Percentiles rank a stretch among this genome's conserved stretches.
Conservation (phyloP, 768 basidiomycete species). For the Dioszegia hungarica region DNA sequence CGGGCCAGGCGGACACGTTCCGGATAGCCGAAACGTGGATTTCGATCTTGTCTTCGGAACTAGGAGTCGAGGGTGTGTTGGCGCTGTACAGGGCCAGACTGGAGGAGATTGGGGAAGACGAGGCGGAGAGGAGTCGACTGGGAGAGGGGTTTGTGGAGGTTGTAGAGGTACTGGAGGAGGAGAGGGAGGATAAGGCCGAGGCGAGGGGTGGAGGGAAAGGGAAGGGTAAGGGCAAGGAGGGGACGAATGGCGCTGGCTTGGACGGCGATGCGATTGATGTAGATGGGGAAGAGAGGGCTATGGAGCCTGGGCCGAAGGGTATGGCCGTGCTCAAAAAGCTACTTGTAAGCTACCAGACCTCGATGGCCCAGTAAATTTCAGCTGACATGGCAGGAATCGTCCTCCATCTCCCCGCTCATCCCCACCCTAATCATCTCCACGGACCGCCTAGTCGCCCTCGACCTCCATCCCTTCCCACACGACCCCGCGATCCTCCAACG, state of each 20-base stretch:
- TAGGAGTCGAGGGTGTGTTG: neutral
- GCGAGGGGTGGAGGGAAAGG: neutral
- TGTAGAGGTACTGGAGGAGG: constrained; percentile 22
- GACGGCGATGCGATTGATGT: constrained; percentile 4
- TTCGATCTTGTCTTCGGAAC: too few species aligned
- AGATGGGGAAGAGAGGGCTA: neutral
- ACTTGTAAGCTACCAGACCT: constrained; percentile 13
- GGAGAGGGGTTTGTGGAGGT: constrained; percentile 21
- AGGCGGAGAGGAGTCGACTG: neutral
- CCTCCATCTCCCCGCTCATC: constrained; percentile 6
- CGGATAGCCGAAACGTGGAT: too few species aligned
- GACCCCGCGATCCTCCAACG: constrained; percentile 27
- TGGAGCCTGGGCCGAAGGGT: constrained; percentile 12
- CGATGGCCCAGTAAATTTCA: neutral
- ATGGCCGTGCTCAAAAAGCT: constrained; percentile 27
- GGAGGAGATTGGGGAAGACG: constrained; percentile 11
- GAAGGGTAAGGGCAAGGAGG: neutral
- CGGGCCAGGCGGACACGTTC: too few species aligned
- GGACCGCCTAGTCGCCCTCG: constrained; percentile 20
- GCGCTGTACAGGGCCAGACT: constrained; percentile 12
- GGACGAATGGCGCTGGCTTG: neutral
- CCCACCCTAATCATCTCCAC: constrained; percentile 29
- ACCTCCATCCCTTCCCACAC: constrained; percentile 26
- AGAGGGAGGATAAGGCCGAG: constrained; percentile 22
- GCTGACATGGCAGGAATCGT: neutral